A percentile compares a stretch with the other conserved stretches of the same genome.
Evolutionary conservation across 805 yeast species (phyloP).

Genomic region (Yamadazyma akitaensis): DNA sequence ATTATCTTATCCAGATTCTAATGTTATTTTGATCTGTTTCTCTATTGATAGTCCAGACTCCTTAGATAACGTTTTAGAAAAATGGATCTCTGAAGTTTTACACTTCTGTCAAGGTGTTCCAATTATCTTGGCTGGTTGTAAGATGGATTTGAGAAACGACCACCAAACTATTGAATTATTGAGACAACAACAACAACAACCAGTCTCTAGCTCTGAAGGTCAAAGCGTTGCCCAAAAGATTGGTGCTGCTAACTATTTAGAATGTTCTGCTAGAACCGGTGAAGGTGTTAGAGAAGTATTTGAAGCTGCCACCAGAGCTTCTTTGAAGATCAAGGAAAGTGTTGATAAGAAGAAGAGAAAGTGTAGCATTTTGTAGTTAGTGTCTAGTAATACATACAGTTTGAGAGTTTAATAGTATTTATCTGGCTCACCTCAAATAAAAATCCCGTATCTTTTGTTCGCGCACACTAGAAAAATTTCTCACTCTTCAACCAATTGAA

Average conservation of each 20-base stretch:
- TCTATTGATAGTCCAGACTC: conserved; percentile 90
- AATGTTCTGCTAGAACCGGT: conserved; percentile 90
- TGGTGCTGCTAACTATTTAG: conserved; percentile 82
- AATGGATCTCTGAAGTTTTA: conserved; percentile 91
- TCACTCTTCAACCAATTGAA: conserved; percentile 8
- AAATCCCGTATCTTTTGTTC: too few relatives aligned
- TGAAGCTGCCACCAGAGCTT: conserved; percentile 89
- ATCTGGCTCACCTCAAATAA: too few relatives aligned
- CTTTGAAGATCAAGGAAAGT: conserved; percentile 64
- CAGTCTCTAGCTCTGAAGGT: conserved; percentile 80
- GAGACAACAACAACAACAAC: conserved; percentile 71
- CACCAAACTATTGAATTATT: conserved; percentile 71
- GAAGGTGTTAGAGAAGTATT: conserved; percentile 92
- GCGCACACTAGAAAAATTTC: background rate
- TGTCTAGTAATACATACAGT: background rate
- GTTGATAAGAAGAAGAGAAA: conserved; percentile 58
- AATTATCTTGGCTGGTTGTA: conserved; percentile 88
- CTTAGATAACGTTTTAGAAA: conserved; percentile 88
- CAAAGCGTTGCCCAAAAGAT: conserved; percentile 84
- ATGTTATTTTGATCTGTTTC: conserved; percentile 88
- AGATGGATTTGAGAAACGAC: conserved; percentile 84
- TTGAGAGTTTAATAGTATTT: background rate
- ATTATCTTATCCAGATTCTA: conserved; percentile 86
- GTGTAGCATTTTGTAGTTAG: conserved; percentile 60
- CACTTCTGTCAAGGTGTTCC: conserved; percentile 96